Evolutionary conservation across 805 yeast genomes (phyloP).

Genomic region (Candida caryicola): DNA sequence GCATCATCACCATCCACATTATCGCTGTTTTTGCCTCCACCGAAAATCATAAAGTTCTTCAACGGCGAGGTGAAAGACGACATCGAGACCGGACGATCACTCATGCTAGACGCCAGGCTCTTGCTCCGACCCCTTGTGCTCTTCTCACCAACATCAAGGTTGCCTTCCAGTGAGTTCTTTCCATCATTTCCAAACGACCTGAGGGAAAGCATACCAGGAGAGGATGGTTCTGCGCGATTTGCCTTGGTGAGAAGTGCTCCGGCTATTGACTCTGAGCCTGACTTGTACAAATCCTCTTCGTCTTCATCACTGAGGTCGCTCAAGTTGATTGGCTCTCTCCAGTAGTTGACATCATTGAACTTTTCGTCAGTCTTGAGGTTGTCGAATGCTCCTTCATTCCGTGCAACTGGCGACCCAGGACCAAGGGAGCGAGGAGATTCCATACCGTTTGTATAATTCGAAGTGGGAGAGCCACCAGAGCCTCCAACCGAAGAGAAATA

Average conservation of each 20-base stretch:
- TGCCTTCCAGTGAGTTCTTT: not conserved
- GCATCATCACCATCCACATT: constrained; percentile 24
- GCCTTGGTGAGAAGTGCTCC: not conserved
- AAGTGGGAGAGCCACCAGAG: constrained; percentile 1
- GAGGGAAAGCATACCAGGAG: constrained; percentile 9
- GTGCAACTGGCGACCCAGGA: constrained; percentile 21
- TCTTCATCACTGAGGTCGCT: constrained; percentile 49
- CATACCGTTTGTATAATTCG: not conserved
- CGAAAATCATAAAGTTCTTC: constrained; percentile 39
- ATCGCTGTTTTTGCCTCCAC: constrained; percentile 25
- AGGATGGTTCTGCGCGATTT: constrained; percentile 3
- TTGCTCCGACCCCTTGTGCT: constrained; percentile 2
- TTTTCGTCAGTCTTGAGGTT: constrained; percentile 49
- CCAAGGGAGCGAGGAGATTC: constrained; percentile 7
- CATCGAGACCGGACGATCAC: constrained; percentile 32
- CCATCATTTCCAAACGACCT: constrained; percentile 2
- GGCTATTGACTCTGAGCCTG: constrained; percentile 14
- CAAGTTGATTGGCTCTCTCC: constrained; percentile 81
- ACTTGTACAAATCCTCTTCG: constrained; percentile 7
- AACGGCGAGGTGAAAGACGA: constrained; percentile 40
- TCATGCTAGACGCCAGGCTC: constrained; percentile 5
- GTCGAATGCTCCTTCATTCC: constrained; percentile 31
- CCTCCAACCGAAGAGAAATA: not conserved
- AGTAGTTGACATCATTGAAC: constrained; percentile 83
- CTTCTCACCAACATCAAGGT: not conserved